Conservation (phyloP, 163 green algal species). For the Smithsoniella earleae region DNA sequence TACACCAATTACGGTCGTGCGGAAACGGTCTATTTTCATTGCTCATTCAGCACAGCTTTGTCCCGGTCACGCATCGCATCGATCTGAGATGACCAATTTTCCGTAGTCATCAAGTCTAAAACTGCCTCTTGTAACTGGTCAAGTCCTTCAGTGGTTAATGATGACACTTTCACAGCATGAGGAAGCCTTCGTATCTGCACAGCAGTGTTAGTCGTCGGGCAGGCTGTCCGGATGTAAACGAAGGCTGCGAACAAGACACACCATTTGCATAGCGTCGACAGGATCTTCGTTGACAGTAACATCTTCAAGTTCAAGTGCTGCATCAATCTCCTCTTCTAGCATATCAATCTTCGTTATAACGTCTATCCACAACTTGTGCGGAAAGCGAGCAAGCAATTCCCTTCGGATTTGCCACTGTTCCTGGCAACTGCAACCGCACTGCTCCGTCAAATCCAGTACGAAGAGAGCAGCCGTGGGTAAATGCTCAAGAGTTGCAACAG, state of each 20-base stretch:
- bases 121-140: slow-evolving; percentile 52
- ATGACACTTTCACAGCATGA: slow-evolving; percentile 58
- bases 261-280: not conserved
- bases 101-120: slow-evolving; percentile 41
- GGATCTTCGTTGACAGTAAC: not conserved
- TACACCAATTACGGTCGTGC: not conserved
- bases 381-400: slow-evolving; percentile 61
- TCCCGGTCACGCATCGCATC: not conserved
- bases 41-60: not conserved
- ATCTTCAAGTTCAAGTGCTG: slow-evolving; percentile 32
- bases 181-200: slow-evolving; percentile 37
- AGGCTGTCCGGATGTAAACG: not conserved
- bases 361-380: slow-evolving; percentile 80
- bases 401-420: slow-evolving; percentile 71
- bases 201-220: not conserved
- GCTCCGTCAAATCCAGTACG: slow-evolving; percentile 84
- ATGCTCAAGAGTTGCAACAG: slow-evolving; percentile 77
- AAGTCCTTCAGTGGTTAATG: slow-evolving; percentile 55
- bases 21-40: not conserved
- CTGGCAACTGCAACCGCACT: slow-evolving; percentile 71
- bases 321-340: slow-evolving; percentile 51
- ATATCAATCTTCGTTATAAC: slow-evolving; percentile 87
- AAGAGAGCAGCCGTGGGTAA: slow-evolving; percentile 85
- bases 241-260: not conserved
- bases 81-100: not conserved